Evolutionary conservation across 257 asterid species (phyloP), one percentile per base, ranked within the genome.

Genomic region (Haberlea rhodopensis): DNA sequence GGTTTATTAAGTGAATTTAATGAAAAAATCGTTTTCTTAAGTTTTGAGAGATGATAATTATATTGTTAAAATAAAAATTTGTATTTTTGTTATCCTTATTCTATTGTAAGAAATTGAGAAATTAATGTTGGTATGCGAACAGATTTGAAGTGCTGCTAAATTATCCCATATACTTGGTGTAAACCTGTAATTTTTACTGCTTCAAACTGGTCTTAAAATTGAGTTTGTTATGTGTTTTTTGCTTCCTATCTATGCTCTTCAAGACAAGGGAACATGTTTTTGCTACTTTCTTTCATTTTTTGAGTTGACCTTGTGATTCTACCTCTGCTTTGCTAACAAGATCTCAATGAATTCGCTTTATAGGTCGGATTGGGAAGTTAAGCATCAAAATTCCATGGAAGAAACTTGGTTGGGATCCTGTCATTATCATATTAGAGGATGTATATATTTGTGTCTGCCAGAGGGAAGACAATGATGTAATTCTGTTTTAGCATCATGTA

Each of bases 341-440:
- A 53, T 66, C 62, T 68, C 53, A 37, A 51, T 57, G 48, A 37
- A 24, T 67, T 64, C 60, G 53, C 43, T 69, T 78, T 73, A 64
- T 76, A 92, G 98, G 98, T 48, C 85, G 71, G 40, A 88, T 92
- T 73, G 98, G 98, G 53, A 92, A 87, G 80, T 76, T 92, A 52
- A 92, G 98, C 78, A 89, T 92, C 76, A 87, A 78, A 74, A 92
- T 92, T 63, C 98, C 98, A 46, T 92, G 98, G 98, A 92, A 92
- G 84, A 92, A 92, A 79, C 96, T 92, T 51, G 98, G 98, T 26
- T 89, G 98, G 98, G 98, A 89, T 53, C 98, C 98, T 7, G 76
- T 92, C 28, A 85, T 87, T 56, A 85, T 92, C 77, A 80, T 80
- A 63, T 80, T 92, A 77, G 98, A 92, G 81, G 96, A 89, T 63